Evolutionary conservation across 371 early-diverging fungal genomes (phyloP).

Genomic region (Mucor sp.): DNA sequence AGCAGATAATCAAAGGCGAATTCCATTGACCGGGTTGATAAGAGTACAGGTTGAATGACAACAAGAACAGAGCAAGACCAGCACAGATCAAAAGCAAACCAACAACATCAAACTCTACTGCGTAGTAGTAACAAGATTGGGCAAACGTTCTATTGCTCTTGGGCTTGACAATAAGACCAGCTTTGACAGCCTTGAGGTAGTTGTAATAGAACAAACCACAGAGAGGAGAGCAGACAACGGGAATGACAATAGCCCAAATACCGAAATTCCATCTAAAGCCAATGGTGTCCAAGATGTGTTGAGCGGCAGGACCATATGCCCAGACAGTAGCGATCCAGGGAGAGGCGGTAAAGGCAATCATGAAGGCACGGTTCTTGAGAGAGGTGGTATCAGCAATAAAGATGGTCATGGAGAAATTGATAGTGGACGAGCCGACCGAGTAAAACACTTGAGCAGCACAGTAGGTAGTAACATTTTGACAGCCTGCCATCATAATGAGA

Average conservation of each 20-base stretch:
- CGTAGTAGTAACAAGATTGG: slow-evolving; percentile 7
- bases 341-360: slow-evolving; percentile 20
- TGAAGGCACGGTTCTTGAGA: slow-evolving; percentile 22
- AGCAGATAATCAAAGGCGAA: slow-evolving; percentile 20
- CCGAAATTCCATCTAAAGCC: slow-evolving; percentile 29
- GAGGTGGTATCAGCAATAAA: slow-evolving; percentile 29
- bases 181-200: slow-evolving; percentile 19
- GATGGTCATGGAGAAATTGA: slow-evolving; percentile 14
- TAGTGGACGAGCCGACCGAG: slow-evolving; percentile 11
- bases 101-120: slow-evolving; percentile 12
- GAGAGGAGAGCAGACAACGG: slow-evolving; percentile 6
- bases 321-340: slow-evolving; percentile 22
- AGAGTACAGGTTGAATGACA: slow-evolving; percentile 18
- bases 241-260: slow-evolving; percentile 21
- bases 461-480: slow-evolving; percentile 18
- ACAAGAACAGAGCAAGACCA: slow-evolving; percentile 21
- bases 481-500: slow-evolving; percentile 25
- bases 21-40: slow-evolving; percentile 12
- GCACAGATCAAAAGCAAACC: slow-evolving; percentile 17
- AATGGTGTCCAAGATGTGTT: slow-evolving; percentile 15
- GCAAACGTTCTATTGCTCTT: slow-evolving; percentile 7
- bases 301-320: slow-evolving; percentile 18
- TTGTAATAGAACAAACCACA: slow-evolving; percentile 22
- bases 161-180: slow-evolving; percentile 15
- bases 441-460: slow-evolving; percentile 25